These are phyloP conservation scores for Neurospora sp. DNA, from an alignment of 495 filamentous ascomycete genomes.

Conservation along the genomic window DNA sequence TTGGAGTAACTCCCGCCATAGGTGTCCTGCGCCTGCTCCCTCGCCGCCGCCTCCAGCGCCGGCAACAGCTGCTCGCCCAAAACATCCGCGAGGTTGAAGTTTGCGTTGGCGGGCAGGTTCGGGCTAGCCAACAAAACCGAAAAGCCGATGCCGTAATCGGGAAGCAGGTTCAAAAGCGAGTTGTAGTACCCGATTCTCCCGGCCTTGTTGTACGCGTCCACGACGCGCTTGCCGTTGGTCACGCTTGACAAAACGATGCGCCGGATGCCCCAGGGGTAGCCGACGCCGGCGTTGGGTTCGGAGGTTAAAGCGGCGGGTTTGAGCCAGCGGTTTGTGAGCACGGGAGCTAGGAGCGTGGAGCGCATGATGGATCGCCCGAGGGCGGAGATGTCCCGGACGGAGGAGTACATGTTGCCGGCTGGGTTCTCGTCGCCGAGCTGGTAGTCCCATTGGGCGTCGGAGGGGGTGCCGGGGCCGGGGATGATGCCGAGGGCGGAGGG, in stretches of 20 bases:
- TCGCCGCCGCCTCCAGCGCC: constrained; percentile 33
- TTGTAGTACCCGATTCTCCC: constrained; percentile 40
- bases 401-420: constrained; percentile 50
- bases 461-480: constrained; percentile 13
- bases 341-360: constrained; percentile 33
- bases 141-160: constrained; percentile 43
- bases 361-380: constrained; percentile 47
- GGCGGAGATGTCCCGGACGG: constrained; percentile 37
- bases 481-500: constrained; percentile 23
- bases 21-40: constrained; percentile 29
- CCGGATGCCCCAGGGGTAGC: constrained; percentile 50
- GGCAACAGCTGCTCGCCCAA: constrained; percentile 34
- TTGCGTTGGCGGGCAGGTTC: constrained; percentile 38
- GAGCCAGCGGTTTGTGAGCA: constrained; percentile 46
- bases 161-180: constrained; percentile 34
- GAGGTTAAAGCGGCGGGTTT: constrained; percentile 44
- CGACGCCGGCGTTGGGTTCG: constrained; percentile 33
- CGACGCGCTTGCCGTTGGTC: constrained; percentile 35
- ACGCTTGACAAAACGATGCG: constrained; percentile 21
- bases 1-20: constrained; percentile 34
- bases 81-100: constrained; percentile 36
- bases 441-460: constrained; percentile 22
- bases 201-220: constrained; percentile 43
- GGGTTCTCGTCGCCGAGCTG: constrained; percentile 32
- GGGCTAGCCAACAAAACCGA: constrained; percentile 26